Conservation (phyloP, 176 grass and related monocot species). For the Ananas comosus region DNA sequence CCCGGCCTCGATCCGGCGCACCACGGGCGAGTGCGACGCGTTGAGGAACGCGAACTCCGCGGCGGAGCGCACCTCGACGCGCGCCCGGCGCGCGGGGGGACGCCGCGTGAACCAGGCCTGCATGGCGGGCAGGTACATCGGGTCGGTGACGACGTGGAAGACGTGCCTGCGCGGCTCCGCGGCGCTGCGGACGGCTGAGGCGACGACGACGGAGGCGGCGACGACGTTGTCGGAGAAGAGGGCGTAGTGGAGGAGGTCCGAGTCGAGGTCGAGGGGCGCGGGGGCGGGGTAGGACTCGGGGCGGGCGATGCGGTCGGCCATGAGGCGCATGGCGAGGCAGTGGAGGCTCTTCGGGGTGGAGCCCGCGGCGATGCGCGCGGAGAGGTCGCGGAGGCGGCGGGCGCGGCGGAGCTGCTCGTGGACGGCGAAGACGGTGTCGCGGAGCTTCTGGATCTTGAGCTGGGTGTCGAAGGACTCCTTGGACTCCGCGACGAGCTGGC, state of each 20-base stretch:
- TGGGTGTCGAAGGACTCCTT: slow-evolving; percentile 91
- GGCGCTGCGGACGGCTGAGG: slow-evolving; percentile 54
- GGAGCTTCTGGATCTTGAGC: slow-evolving; percentile 82
- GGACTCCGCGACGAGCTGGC: slow-evolving; percentile 52
- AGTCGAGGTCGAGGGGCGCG: slow-evolving; percentile 29
- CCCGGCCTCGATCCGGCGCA: slow-evolving; percentile 62
- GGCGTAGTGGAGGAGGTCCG: slow-evolving; percentile 61
- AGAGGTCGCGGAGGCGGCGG: slow-evolving; percentile 47
- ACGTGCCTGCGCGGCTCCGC: slow-evolving; percentile 67
- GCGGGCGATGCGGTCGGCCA: slow-evolving; percentile 65
- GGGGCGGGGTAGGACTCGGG: slow-evolving; percentile 29
- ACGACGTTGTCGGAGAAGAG: slow-evolving; percentile 89
- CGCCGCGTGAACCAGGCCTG: slow-evolving; percentile 73
- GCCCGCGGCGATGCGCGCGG: slow-evolving; percentile 59
- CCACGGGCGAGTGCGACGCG: slow-evolving; percentile 64
- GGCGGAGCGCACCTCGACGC: slow-evolving; percentile 61
- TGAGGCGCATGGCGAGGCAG: slow-evolving; percentile 95
- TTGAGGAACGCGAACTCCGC: slow-evolving; percentile 71
- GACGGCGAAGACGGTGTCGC: slow-evolving; percentile 78
- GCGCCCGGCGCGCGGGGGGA: slow-evolving; percentile 50
- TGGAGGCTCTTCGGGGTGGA: slow-evolving; percentile 92
- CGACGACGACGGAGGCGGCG: slow-evolving; percentile 69
- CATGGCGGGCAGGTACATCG: slow-evolving; percentile 80
- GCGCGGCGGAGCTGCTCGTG: slow-evolving; percentile 73
- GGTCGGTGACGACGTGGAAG: slow-evolving; percentile 90